Evolutionary conservation across 257 asterid species (phyloP), one percentile per base, ranked within the genome.

Genomic region (Solanum etuberosum): DNA sequence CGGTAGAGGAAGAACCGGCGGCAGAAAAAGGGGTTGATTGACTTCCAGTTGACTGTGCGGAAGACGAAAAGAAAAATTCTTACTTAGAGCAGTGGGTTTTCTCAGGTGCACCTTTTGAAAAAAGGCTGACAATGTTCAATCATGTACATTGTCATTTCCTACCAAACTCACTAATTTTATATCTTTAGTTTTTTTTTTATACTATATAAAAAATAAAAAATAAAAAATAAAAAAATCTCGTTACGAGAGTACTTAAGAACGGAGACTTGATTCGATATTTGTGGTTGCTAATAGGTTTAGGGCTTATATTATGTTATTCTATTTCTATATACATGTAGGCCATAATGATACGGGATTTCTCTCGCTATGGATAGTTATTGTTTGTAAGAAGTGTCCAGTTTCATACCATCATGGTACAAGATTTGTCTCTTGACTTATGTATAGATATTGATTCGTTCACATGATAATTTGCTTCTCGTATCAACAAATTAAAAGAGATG

Each of bases 1-100:
- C 57, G 23, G 84, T 9, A 59, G 86, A 61, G 61, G 43, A 9
- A 40, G 43, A 7, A 40, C 11, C 87, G 68, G 82, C 65, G 83
- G n/a, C 21, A 57, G 80, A 13, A 57, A 59, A 51, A 6, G 46
- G 61, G 61, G 35, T 9, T 21, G 43, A 68, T 90, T 90, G 95
- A 94, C 95, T 86, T 83, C 31, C 7, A 31, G 77, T 70, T 70
- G 77, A 70, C 77, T 29, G n/a, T 2, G n/a, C 7, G 11, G 34
- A 29, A 67, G 73, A 67, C 37, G 27, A 61, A n/a, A 23, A 61
- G 68, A n/a, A n/a, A 61, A 61, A 23, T 23, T n/a, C 14, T 61
- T 70, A 16, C 77, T 70, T 70, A 29, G 42, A 7, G 42, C 35
- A 70, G 25, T 70, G 77, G 42, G 77, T 31, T 70, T 31, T 18